Evolutionary conservation across 805 yeast species (phyloP).

Genomic region (Zygosaccharomyces lentus): DNA sequence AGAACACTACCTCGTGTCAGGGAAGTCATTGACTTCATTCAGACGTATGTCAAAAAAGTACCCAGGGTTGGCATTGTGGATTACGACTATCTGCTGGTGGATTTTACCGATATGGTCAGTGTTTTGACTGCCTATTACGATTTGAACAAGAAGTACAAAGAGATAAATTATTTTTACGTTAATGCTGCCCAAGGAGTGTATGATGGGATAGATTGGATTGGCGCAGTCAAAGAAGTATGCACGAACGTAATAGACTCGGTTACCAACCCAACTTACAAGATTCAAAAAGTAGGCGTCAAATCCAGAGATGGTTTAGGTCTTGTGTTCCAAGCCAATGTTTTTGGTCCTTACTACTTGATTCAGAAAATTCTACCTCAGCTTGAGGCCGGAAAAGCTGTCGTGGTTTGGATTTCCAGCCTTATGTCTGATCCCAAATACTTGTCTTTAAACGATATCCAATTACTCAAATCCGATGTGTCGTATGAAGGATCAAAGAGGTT

Average conservation of each 20-base stretch:
- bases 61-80: conserved; percentile 59
- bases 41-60: conserved; percentile 39
- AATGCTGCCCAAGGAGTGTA: conserved; percentile 91
- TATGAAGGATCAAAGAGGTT: conserved; percentile 91
- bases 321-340: conserved; percentile 93
- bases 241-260: conserved; percentile 71
- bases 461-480: conserved; percentile 57
- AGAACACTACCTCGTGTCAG: conserved; percentile 82
- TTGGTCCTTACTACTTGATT: conserved; percentile 86
- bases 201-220: conserved; percentile 80
- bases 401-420: conserved; percentile 82
- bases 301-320: conserved; percentile 78
- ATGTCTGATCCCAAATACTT: conserved; percentile 75
- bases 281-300: conserved; percentile 73
- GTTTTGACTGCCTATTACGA: conserved; percentile 71
- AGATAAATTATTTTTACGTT: conserved; percentile 73
- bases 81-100: conserved; percentile 86
- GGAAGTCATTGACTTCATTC: conserved; percentile 61
- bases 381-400: conserved; percentile 51
- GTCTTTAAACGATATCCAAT: conserved; percentile 70
- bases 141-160: conserved; percentile 54
- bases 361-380: conserved; percentile 58
- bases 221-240: conserved; percentile 65
- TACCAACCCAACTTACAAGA: conserved; percentile 83
- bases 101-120: conserved; percentile 85